Conservation (phyloP, 2,329 filamentous ascomycete genomes). For the Colletotrichum sublineola region DNA sequence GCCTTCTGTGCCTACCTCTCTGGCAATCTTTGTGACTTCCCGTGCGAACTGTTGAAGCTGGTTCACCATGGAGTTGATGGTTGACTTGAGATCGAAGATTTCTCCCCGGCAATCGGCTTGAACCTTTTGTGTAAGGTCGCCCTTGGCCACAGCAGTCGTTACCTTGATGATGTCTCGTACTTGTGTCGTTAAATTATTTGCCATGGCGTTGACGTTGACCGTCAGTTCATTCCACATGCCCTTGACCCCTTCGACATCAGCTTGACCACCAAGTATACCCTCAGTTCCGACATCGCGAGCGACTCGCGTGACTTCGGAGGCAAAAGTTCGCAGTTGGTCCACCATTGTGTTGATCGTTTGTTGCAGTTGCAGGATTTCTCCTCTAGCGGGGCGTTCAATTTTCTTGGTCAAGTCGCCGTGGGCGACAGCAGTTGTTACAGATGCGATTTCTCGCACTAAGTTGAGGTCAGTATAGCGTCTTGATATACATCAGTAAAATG, state of each 20-base stretch:
- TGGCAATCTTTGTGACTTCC: constrained; percentile 95
- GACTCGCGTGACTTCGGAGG: constrained; percentile 85
- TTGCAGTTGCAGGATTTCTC: constrained; percentile 85
- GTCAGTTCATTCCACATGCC: constrained; percentile 92
- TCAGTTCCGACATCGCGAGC: constrained; percentile 88
- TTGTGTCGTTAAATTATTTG: constrained; percentile 87
- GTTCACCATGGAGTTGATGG: constrained; percentile 99
- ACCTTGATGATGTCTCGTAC: constrained; percentile 94
- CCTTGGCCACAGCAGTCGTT: constrained; percentile 79
- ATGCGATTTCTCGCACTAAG: constrained; percentile 83
- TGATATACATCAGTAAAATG: neutral
- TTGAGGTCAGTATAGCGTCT: neutral
- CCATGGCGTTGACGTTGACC: constrained; percentile 90
- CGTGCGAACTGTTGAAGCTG: constrained; percentile 96
- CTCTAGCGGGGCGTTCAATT: constrained; percentile 83
- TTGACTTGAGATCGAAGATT: constrained; percentile 95
- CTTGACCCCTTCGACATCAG: constrained; percentile 85
- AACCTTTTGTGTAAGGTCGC: constrained; percentile 96
- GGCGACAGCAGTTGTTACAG: constrained; percentile 85
- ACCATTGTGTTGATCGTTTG: constrained; percentile 94
- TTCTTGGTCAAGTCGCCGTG: constrained; percentile 88
- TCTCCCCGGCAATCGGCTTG: constrained; percentile 93
- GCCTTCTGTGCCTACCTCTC: constrained; percentile 96
- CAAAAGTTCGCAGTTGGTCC: constrained; percentile 85
- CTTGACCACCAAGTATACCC: constrained; percentile 85